These are phyloP conservation scores for Kwoniella europaea DNA, from an alignment of 768 basidiomycete genomes.

Conservation along the genomic window DNA sequence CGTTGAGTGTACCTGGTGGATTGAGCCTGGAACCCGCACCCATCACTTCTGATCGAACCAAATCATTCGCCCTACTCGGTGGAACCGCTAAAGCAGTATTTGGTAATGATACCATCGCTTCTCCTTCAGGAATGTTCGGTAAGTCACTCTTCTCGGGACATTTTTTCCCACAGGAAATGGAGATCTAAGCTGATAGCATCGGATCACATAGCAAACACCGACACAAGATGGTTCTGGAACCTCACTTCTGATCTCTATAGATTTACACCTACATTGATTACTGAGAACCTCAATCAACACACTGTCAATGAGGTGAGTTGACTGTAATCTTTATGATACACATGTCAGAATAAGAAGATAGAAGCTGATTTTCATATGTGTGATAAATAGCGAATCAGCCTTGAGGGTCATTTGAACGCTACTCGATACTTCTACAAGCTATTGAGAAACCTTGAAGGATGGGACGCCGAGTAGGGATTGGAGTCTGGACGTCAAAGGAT, in stretches of 20 bases:
- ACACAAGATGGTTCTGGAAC: slow-evolving; percentile 55
- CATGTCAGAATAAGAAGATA: neutral
- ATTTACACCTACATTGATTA: slow-evolving; percentile 55
- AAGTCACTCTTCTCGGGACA: slow-evolving; percentile 17
- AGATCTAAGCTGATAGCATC: neutral
- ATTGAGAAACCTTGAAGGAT: slow-evolving; percentile 60
- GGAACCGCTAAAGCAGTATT: slow-evolving; percentile 56
- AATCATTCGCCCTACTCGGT: slow-evolving; percentile 53
- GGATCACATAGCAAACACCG: slow-evolving; percentile 55
- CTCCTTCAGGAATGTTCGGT: slow-evolving; percentile 58
- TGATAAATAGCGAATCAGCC: slow-evolving; percentile 43
- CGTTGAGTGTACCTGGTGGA: slow-evolving; percentile 35
- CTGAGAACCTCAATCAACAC: slow-evolving; percentile 53
- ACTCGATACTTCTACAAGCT: slow-evolving; percentile 59
- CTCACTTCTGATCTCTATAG: slow-evolving; percentile 57
- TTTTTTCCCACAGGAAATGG: neutral
- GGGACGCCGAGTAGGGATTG: slow-evolving; percentile 52
- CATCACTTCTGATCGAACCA: slow-evolving; percentile 37
- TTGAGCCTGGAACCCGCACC: slow-evolving; percentile 50
- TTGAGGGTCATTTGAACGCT: slow-evolving; percentile 55
- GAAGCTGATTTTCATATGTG: slow-evolving; percentile 8
- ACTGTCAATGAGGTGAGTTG: slow-evolving; percentile 59
- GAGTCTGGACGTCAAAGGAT: too few relatives aligned
- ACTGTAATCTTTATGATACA: neutral
- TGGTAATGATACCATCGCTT: slow-evolving; percentile 53